phyloP scores from a whole-genome alignment of 768 basidiomycete genomes.

The Serpula lacrymans region DNA sequence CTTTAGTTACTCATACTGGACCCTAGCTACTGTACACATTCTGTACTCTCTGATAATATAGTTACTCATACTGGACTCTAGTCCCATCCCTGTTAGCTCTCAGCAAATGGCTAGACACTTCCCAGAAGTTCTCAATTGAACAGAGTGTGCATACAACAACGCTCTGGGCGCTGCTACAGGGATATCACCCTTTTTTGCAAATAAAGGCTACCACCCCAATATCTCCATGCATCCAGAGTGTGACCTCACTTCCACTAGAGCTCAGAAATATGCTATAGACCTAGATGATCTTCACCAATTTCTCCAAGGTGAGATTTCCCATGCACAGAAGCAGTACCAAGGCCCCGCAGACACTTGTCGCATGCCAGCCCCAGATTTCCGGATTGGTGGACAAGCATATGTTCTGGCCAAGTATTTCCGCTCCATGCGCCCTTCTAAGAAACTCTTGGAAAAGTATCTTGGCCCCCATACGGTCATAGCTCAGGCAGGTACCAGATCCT shows the following conservation, averaged over 20 bases:
- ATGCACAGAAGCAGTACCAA: slow-evolving; percentile 14
- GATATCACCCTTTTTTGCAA: slow-evolving; percentile 30
- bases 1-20: too few species aligned
- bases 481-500: slow-evolving; percentile 14
- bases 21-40: too few species aligned
- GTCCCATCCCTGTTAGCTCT: too few species aligned
- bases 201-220: slow-evolving; percentile 25
- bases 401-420: slow-evolving; percentile 7
- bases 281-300: slow-evolving; percentile 15
- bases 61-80: too few species aligned
- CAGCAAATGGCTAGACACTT: too few species aligned
- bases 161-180: slow-evolving; percentile 22
- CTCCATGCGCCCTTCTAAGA: slow-evolving; percentile 7
- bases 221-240: slow-evolving; percentile 13
- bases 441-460: slow-evolving; percentile 18
- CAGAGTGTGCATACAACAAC: slow-evolving; percentile 33
- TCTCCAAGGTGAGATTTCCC: slow-evolving; percentile 13
- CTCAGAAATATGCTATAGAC: slow-evolving; percentile 16
- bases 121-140: too few species aligned
- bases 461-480: slow-evolving; percentile 19
- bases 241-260: slow-evolving; percentile 11
- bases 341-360: slow-evolving; percentile 5
- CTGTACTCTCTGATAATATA: too few species aligned
- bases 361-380: slow-evolving; percentile 2
- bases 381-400: slow-evolving; percentile 7